Evolutionary conservation across 164 flowering plant genomes (phyloP), one percentile per base, ranked within the genome.

Genomic region (Tinospora cordifolia): DNA sequence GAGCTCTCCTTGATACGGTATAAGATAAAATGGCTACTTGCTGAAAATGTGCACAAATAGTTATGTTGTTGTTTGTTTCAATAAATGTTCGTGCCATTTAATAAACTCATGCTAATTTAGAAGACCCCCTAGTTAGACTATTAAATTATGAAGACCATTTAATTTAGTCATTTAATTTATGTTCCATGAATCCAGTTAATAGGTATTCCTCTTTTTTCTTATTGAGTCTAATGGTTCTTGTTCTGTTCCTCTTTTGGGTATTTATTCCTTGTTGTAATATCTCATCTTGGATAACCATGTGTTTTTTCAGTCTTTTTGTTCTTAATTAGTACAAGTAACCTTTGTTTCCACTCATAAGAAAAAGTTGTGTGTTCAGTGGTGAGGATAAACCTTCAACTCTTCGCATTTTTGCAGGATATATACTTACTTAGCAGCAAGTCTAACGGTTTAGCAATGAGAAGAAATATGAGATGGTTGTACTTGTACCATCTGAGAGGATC

Each of bases 1-100:
- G 98, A 51, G 96, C 96, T 69, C 95, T 94, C 62, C 83, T 92
- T 58, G 97, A 94, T 77, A 94, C 98, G 36, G 98, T 92, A 90
- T 67, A 67, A 39, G 24, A 89, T 67, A 67, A 39, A n/a, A 19
- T 46, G 39, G 1, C 30, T 68, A 17, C 36, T 15, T 66, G 25
- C 62, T 63, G 14, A 22, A 51, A 2, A 21, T 24, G 15, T n/a
- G 19, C 26, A 22, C 0, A 30, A 13, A 8, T 62, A 63, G 34
- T 30, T 30, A 34, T n/a, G 9, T 17, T 38, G 22, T 30, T 63
- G 19, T 26, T 26, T 41, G 57, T 72, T 41, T n/a, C 60, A 19
- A n/a, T 19, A 17, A 54, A 54, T 4, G 24, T 25, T 3, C 8
- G 8, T 54, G 60, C 19, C 21, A 0, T n/a, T 54, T 54, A 17